Conservation (phyloP, 2,329 filamentous ascomycete species). For the Penicillium sp. region DNA sequence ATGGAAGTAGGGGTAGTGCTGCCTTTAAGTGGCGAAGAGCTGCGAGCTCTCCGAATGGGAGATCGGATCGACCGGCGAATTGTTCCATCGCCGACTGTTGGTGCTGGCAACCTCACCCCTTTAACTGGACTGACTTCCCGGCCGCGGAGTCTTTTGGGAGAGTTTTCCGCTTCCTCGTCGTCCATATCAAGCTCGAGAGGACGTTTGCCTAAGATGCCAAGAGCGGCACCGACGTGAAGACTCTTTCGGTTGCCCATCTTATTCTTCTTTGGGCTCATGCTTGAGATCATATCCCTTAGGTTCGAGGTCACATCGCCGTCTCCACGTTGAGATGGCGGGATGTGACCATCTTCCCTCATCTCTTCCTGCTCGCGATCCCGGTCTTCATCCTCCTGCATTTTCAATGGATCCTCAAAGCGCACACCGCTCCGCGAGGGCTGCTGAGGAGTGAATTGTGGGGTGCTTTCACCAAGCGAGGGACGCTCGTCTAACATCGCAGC, state of each 20-base stretch:
- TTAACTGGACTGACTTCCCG: constrained; percentile 75
- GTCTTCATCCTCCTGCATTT: constrained; percentile 64
- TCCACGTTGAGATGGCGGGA: constrained; percentile 44
- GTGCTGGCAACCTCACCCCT: constrained; percentile 67
- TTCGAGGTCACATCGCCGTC: constrained; percentile 65
- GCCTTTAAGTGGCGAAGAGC: constrained; percentile 35
- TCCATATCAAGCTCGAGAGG: constrained; percentile 68
- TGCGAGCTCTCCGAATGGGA: constrained; percentile 44
- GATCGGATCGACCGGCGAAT: constrained; percentile 58
- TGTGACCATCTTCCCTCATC: constrained; percentile 60
- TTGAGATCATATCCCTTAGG: constrained; percentile 74
- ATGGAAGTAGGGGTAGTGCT: constrained; percentile 53
- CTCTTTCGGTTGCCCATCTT: constrained; percentile 69
- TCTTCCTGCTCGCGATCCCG: constrained; percentile 61
- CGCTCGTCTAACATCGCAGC: constrained; percentile 70
- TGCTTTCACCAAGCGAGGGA: constrained; percentile 67
- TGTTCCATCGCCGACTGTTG: constrained; percentile 65
- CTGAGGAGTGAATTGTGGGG: constrained; percentile 62
- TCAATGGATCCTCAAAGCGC: constrained; percentile 64
- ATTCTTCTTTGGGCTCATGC: constrained; percentile 73
- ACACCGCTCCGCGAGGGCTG: constrained; percentile 49
- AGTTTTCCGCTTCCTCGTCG: constrained; percentile 58
- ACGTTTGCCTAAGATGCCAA: constrained; percentile 71
- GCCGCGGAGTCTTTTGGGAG: constrained; percentile 67
- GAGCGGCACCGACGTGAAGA: constrained; percentile 71